These are phyloP conservation scores for Termitomyces sp. DNA, from an alignment of 768 basidiomycete genomes.

Conservation along the genomic window DNA sequence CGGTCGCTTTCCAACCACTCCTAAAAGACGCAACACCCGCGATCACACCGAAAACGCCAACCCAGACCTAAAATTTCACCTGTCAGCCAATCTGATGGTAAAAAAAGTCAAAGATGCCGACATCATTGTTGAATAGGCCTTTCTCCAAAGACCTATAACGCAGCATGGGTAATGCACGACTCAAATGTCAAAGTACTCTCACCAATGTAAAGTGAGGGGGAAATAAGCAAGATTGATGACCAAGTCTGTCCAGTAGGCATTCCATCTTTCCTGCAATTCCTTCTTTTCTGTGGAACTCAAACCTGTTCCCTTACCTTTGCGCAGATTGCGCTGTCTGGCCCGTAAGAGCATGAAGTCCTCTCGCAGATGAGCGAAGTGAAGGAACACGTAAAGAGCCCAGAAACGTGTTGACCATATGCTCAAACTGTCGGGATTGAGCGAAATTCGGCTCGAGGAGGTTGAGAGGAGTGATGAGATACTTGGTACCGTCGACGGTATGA, in stretches of 20 bases:
- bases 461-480: constrained; percentile 41
- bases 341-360: constrained; percentile 64
- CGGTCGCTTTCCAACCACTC: constrained; percentile 70
- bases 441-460: constrained; percentile 36
- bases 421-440: constrained; percentile 44
- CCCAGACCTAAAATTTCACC: constrained; percentile 31
- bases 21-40: constrained; percentile 62
- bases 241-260: constrained; percentile 68
- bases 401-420: constrained; percentile 74
- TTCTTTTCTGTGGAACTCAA: constrained; percentile 46
- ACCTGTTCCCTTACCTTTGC: constrained; percentile 52
- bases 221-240: constrained; percentile 71
- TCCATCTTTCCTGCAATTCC: constrained; percentile 58
- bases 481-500: constrained; percentile 56
- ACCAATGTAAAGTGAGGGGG: constrained; percentile 88
- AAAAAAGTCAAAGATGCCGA: constrained; percentile 25
- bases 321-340: constrained; percentile 50
- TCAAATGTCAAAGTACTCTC: constrained; percentile 14
- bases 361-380: constrained; percentile 71
- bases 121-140: constrained; percentile 66
- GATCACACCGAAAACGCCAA: constrained; percentile 37
- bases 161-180: background rate
- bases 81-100: background rate
- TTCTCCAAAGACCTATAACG: constrained; percentile 62
- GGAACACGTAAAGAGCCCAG: constrained; percentile 76